Evolutionary conservation across 2,329 filamentous ascomycete species (phyloP).

Genomic region (Aureobasidium sp.): DNA sequence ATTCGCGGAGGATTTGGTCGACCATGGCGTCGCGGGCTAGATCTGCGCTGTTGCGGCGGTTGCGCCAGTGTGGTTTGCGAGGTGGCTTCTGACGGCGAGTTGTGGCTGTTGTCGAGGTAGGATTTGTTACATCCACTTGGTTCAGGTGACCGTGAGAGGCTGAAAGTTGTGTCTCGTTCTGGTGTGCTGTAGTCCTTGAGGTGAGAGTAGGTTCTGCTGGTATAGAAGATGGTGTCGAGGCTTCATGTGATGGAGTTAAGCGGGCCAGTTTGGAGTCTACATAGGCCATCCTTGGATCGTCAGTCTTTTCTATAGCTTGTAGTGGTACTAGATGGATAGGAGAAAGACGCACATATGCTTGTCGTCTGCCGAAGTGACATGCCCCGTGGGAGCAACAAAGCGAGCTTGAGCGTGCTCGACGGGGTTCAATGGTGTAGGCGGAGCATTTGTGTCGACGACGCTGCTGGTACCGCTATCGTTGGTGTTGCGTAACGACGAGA

Average conservation of each 20-base stretch:
- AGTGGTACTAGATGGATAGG: not conserved
- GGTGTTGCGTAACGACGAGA: constrained; percentile 29
- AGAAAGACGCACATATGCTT: constrained; percentile 64
- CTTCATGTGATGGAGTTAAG: constrained; percentile 8
- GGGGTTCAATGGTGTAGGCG: constrained; percentile 25
- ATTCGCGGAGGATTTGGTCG: constrained; percentile 25
- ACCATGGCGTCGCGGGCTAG: constrained; percentile 25
- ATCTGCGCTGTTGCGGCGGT: constrained; percentile 14
- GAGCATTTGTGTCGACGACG: constrained; percentile 20
- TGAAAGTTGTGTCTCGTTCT: not conserved
- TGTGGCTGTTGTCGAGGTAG: not conserved
- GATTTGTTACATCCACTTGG: not conserved
- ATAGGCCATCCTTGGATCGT: constrained; percentile 71
- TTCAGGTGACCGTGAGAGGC: constrained; percentile 1
- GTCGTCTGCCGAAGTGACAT: constrained; percentile 54
- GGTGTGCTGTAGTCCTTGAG: not conserved
- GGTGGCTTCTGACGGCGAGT: not conserved
- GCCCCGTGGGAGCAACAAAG: constrained; percentile 65
- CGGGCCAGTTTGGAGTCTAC: constrained; percentile 72
- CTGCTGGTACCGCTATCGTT: constrained; percentile 16
- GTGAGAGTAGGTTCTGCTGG: not conserved
- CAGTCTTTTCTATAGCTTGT: constrained; percentile 36
- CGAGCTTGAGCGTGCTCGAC: constrained; percentile 41
- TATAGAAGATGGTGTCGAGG: not conserved
- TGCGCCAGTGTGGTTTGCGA: constrained; percentile 2